Base-by-base conservation (phyloP, 2,329 filamentous ascomycete genomes). In the Helminthosporium solani region DNA sequence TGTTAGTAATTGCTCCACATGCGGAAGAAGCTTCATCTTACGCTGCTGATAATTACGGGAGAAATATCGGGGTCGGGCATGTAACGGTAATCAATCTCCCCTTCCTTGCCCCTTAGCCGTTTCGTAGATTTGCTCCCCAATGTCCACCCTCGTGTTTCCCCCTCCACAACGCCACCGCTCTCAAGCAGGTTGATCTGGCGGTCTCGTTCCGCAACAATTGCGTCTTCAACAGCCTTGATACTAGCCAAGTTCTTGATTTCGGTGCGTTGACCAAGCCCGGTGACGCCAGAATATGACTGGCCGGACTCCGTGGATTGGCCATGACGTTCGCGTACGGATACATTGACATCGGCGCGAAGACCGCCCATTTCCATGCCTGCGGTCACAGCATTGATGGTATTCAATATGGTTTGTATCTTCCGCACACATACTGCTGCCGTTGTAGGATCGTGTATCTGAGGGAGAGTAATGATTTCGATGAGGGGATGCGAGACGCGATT, bases 211-310 rank as follows among this genome's bases (percentile, higher is more conserved):
- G 91, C 89, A 42, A 92, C 85, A 51, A 99, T 90, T 33, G 94
- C 92, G 59, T 96, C 91, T 68, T 97, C 91, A 1, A 99, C 87
- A 0, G 91, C 90, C 67, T 95, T 96, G 75, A 96, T 90, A 43
- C 89, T 95, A 68, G 88, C 92, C 56, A 99, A 66, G 63, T 99
- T 99, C 73, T 99, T 99, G 73, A 99, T 97, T 72, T 99, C 94
- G 0, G 91, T 96, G 43, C 92, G 81, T 56, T 90, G 90, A 2
- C 94, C 94, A 0, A 97, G 77, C 0, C 80, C 81, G 12, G 69
- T 72, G 25, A 85, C 75, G 1, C 81, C 82, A 38, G 75, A 71
- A 59, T 86, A 85, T 33, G 77, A 73, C 41, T 76, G 70, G 5
- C 59, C 56, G 2, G 63, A 64, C 0, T 70, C 60, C 16, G 30